A percentile compares a stretch with the other conserved stretches of the same genome.
Conservation (phyloP, 768 basidiomycete genomes). For the Tephrocybe sp. region DNA sequence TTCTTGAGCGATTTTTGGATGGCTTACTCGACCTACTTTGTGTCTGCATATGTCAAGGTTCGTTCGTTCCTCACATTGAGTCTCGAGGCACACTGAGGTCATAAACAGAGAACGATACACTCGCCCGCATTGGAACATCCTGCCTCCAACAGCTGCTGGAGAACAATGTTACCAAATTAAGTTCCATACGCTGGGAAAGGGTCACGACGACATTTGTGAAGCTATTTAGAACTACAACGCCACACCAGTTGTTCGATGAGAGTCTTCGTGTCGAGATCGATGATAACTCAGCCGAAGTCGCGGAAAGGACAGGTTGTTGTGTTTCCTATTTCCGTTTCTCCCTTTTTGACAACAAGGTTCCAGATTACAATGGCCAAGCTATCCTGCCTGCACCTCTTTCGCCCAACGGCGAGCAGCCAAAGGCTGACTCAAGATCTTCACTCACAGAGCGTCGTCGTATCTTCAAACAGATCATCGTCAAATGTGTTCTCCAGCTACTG, state of each 20-base stretch:
- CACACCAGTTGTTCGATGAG: constrained; percentile 95
- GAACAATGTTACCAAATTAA: constrained; percentile 87
- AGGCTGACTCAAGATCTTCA: constrained; percentile 50
- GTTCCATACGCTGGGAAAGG: constrained; percentile 83
- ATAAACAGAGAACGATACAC: constrained; percentile 88
- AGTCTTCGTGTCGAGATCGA: constrained; percentile 84
- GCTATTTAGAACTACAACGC: constrained; percentile 96
- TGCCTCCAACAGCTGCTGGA: constrained; percentile 96
- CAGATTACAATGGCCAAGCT: constrained; percentile 64
- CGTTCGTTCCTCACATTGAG: constrained; percentile 16
- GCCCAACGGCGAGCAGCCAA: constrained; percentile 59
- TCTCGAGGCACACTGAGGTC: constrained; percentile 9
- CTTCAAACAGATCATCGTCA: constrained; percentile 99
- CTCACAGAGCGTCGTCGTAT: constrained; percentile 74
- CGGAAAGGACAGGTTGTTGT: constrained; percentile 43
- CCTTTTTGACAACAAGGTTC: neutral
- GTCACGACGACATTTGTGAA: constrained; percentile 92
- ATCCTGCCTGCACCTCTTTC: constrained; percentile 90
- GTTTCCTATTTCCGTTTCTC: neutral
- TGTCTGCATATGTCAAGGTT: constrained; percentile 98
- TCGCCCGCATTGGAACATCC: constrained; percentile 96
- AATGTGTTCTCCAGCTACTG: constrained; percentile 95
- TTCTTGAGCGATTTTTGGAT: constrained; percentile 86
- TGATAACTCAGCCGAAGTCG: constrained; percentile 48
- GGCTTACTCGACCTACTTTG: constrained; percentile 91